Percentiles rank a stretch among this genome's conserved stretches.
Evolutionary conservation across 768 basidiomycete genomes (phyloP).

Genomic region (Mycena crocata): DNA sequence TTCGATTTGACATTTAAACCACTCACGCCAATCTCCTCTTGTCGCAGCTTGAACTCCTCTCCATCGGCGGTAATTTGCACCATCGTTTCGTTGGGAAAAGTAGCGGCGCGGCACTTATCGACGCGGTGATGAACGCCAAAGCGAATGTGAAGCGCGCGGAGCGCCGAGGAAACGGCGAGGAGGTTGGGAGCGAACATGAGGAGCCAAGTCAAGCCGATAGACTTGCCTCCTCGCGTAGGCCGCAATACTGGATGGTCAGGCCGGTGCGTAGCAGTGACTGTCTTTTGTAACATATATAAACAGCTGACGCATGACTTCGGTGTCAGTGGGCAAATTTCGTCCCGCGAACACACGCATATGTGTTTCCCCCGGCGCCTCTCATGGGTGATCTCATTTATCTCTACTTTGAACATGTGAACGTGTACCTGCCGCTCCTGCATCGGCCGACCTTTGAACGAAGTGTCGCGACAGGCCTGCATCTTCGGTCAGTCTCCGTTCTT

Average conservation of each 20-base stretch:
- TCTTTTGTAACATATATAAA: no score
- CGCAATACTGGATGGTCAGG: neutral
- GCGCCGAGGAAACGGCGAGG: conserved; percentile 19
- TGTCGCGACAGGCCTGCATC: conserved; percentile 61
- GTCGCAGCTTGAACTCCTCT: neutral
- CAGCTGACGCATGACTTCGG: no score
- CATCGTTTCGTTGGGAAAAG: conserved; percentile 10
- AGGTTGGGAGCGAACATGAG: neutral
- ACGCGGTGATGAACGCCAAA: conserved; percentile 8
- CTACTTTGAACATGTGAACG: conserved; percentile 72
- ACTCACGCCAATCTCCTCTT: no score
- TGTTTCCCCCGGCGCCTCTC: conserved; percentile 66
- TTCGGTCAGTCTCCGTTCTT: conserved; percentile 29
- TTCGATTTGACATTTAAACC: no score
- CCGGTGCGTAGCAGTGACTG: no score
- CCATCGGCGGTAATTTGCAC: neutral
- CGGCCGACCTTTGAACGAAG: conserved; percentile 72
- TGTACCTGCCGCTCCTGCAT: conserved; percentile 78
- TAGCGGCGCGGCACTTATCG: neutral
- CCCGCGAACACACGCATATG: conserved; percentile 37
- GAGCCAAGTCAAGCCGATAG: no score
- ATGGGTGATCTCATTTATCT: conserved; percentile 63
- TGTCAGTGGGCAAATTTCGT: conserved; percentile 20
- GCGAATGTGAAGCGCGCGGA: conserved; percentile 11
- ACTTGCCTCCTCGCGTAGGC: neutral